A percentile compares a stretch with the other conserved stretches of the same genome.
Conservation (phyloP, 2,329 filamentous ascomycete genomes). For the Colletotrichum abscissum region DNA sequence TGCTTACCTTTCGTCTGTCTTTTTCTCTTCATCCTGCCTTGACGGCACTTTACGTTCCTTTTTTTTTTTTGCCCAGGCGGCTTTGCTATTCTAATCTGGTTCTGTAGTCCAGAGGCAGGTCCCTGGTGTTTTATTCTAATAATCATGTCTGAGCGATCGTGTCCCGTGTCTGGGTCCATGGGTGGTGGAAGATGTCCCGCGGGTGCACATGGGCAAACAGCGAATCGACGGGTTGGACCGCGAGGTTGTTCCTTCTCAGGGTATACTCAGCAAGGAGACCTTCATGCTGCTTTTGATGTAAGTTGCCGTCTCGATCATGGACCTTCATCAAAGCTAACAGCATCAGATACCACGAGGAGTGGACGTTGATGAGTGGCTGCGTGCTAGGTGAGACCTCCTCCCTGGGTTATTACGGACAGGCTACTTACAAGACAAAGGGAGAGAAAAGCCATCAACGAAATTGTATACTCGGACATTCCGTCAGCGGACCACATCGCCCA, state of each 20-base stretch:
- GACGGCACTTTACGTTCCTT: slow-evolving; percentile 10
- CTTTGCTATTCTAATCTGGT: slow-evolving; percentile 13
- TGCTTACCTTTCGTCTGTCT: not conserved
- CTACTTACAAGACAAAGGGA: slow-evolving; percentile 46
- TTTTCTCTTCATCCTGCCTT: not conserved
- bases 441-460: slow-evolving; percentile 58
- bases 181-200: slow-evolving; percentile 41
- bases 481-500: slow-evolving; percentile 50
- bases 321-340: slow-evolving; percentile 27
- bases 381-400: slow-evolving; percentile 47
- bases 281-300: slow-evolving; percentile 50
- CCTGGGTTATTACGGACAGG: not conserved
- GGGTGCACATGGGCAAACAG: slow-evolving; percentile 4
- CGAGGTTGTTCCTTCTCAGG: slow-evolving; percentile 47
- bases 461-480: slow-evolving; percentile 58
- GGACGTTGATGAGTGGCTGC: slow-evolving; percentile 58
- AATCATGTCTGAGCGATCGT: slow-evolving; percentile 46
- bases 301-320: slow-evolving; percentile 10
- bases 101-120: slow-evolving; percentile 25
- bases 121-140: slow-evolving; percentile 21
- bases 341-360: slow-evolving; percentile 57
- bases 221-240: slow-evolving; percentile 39
- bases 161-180: slow-evolving; percentile 45
- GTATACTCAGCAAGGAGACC: slow-evolving; percentile 43
- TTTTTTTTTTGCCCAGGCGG: slow-evolving; percentile 17